Evolutionary conservation across 2,329 filamentous ascomycete genomes (phyloP), one percentile per base, ranked within the genome.

Genomic region (Scorias spongiosa): DNA sequence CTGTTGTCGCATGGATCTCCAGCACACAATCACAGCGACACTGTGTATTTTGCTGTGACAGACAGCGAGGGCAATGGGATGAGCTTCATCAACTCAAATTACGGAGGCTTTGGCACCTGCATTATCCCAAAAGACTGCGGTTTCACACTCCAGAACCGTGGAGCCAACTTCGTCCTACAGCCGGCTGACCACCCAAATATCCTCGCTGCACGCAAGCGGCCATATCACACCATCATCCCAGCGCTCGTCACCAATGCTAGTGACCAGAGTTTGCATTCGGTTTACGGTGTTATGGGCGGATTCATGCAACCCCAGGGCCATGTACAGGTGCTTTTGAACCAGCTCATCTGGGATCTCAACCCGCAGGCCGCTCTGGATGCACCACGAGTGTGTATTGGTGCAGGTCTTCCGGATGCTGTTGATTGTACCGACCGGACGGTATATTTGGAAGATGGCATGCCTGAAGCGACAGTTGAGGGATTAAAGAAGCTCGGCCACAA

Each of bases 231-330:
- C 43, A 96, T 98, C 61, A 98, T 98, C 55, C 89, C 91, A 0
- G 89, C 84, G 0, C 74, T 96, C 62, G 78, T 89, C 14, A 96
- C 91, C 0, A 86, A 91, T 52, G 60, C 76, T 14, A 66, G 67
- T 4, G 86, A 93, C 53, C 76, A 76, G 20, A 80, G 75, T 41
- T 66, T 96, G 45, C 84, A 94, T 61, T 82, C 78, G 3, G 83
- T 93, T 0, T 95, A 89, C 56, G 91, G 91, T 43, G 89, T 96
- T 47, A 96, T 96, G 91, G 91, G 91, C 42, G 89, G 87, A 2
- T 96, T 93, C 65, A 96, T 96, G 84, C 91, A 98, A 66, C 91
- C 91, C 0, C 91, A 96, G 63, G 91, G 89, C 17, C 91, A 96
- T 48, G 80, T 96, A 0, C 91, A 96, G 63, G 87, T 94, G 0